Percentiles rank a stretch among this genome's conserved stretches.
phyloP scores from a whole-genome alignment of 2,329 filamentous ascomycete genomes.

The Talaromyces atroroseus region DNA sequence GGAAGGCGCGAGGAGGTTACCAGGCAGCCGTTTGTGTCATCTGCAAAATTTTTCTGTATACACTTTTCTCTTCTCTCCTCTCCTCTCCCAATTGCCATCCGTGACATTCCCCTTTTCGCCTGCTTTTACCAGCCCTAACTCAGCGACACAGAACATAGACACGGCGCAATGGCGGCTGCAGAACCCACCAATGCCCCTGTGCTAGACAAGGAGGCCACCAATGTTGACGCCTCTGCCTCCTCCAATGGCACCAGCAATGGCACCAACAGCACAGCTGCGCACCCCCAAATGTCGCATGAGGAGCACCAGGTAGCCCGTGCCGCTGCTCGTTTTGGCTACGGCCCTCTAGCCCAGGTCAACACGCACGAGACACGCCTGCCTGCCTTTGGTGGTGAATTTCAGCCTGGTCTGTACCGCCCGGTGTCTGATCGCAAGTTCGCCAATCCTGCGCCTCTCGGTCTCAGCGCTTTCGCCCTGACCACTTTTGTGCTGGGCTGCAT shows the following conservation, averaged over 20 bases:
- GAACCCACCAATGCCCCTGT: conserved; percentile 1
- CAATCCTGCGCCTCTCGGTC: conserved; percentile 73
- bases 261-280: conserved; percentile 13
- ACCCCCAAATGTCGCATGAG: conserved; percentile 38
- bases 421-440: conserved; percentile 64
- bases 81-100: too few species aligned
- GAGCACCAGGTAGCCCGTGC: conserved; percentile 40
- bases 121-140: background rate
- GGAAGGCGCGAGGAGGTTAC: background rate
- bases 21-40: background rate
- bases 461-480: conserved; percentile 73
- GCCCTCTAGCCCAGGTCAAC: conserved; percentile 48
- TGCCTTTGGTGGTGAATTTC: conserved; percentile 67
- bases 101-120: too few species aligned
- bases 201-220: conserved; percentile 11
- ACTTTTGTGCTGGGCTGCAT: conserved; percentile 73
- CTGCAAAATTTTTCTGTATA: too few species aligned
- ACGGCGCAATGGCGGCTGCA: background rate
- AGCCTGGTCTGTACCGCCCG: conserved; percentile 63
- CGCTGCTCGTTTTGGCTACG: conserved; percentile 46
- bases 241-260: conserved; percentile 11
- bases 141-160: background rate
- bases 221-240: background rate
- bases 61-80: background rate
- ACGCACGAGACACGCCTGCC: conserved; percentile 45